Conservation (phyloP, 108 stramenopile species). For the Discostella pseudostelligera region DNA sequence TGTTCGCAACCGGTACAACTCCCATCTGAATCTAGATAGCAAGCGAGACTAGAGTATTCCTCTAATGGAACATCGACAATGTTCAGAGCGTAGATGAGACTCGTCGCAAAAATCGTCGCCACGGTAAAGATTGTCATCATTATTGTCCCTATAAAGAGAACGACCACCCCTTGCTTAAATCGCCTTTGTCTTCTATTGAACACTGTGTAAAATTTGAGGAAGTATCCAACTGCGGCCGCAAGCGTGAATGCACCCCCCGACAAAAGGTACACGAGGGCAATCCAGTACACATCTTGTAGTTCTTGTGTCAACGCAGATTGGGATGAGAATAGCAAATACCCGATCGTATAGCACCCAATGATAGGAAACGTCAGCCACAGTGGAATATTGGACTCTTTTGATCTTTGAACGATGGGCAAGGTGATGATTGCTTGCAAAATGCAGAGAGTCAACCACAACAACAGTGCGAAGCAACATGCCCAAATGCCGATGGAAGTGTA, state of each 20-base stretch:
- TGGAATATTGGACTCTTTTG: constrained; percentile 82
- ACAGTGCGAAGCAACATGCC: constrained; percentile 29
- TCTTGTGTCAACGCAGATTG: constrained; percentile 27
- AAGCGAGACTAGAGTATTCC: constrained; percentile 57
- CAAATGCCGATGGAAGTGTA: constrained; percentile 42
- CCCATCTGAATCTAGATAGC: constrained; percentile 47
- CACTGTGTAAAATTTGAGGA: constrained; percentile 57
- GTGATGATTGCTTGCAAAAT: constrained; percentile 74
- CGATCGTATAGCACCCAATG: constrained; percentile 53
- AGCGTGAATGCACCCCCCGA: constrained; percentile 59
- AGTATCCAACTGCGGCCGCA: constrained; percentile 61
- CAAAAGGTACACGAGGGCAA: constrained; percentile 57
- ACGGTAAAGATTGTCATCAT: constrained; percentile 48
- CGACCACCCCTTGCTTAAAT: constrained; percentile 53
- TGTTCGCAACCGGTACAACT: constrained; percentile 63
- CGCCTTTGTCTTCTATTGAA: constrained; percentile 68
- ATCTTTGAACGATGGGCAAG: constrained; percentile 78
- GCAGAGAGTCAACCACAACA: constrained; percentile 58
- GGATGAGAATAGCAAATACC: constrained; percentile 52
- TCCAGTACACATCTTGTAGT: constrained; percentile 50
- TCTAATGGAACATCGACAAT: constrained; percentile 47
- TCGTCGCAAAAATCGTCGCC: constrained; percentile 57
- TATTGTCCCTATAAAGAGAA: constrained; percentile 59
- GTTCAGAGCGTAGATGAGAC: constrained; percentile 53
- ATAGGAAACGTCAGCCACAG: constrained; percentile 75